Conservation (phyloP, 257 asterid species). For the Datura wrightii region DNA sequence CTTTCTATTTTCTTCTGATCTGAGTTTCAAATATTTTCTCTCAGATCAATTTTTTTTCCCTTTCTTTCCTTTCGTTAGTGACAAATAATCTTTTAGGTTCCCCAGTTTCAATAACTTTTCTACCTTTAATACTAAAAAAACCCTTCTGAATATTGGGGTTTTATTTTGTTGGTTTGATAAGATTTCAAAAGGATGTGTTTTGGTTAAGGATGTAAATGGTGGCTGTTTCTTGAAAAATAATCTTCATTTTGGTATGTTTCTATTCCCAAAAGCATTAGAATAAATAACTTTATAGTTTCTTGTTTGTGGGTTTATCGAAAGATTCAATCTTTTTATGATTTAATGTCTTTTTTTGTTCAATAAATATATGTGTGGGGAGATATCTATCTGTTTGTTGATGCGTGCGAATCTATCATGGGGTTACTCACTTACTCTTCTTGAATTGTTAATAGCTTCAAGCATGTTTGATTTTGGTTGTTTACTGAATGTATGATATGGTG, state of each 20-base stretch:
- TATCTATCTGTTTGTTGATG: too few relatives aligned
- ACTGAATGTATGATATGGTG: neutral
- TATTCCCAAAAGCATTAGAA: slow-evolving; percentile 28
- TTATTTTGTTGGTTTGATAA: neutral
- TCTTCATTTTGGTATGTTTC: slow-evolving; percentile 61
- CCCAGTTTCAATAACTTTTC: neutral
- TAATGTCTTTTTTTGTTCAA: slow-evolving; percentile 31
- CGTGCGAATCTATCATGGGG: neutral
- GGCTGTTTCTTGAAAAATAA: slow-evolving; percentile 46
- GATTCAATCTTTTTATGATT: slow-evolving; percentile 38
- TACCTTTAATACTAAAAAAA: slow-evolving; percentile 24
- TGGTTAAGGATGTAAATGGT: slow-evolving; percentile 29
- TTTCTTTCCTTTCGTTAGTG: neutral
- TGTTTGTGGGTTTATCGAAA: slow-evolving; percentile 30
- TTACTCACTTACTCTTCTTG: neutral
- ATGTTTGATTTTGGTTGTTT: slow-evolving; percentile 1
- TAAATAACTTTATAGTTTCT: neutral
- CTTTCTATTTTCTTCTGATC: slow-evolving; percentile 44
- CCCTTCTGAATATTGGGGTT: slow-evolving; percentile 22
- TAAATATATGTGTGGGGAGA: neutral
- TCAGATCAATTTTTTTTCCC: slow-evolving; percentile 44
- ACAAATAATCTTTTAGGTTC: neutral
- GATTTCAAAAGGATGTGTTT: neutral
- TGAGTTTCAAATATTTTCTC: slow-evolving; percentile 39
- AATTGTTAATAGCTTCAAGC: neutral